Base-by-base conservation (phyloP, 306 rosid genomes). In the Canavalia ensiformis region DNA sequence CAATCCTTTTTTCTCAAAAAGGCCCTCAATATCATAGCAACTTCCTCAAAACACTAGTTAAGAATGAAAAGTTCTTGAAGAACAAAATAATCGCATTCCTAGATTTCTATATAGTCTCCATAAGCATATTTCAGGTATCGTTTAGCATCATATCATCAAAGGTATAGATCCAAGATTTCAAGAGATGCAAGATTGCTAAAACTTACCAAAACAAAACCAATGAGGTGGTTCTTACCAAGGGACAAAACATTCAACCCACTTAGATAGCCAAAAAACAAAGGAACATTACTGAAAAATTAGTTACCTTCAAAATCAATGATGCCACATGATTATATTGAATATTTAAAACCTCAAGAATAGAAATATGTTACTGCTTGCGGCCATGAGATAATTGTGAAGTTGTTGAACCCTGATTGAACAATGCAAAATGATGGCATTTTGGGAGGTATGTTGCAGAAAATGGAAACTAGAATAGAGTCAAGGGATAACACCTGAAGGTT, bases 101-200 rank as follows among this genome's bases (percentile, higher is more conserved):
- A 18, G 25, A 18, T 18, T 18, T 18, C 25, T 18, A 18, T 18
- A 18, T 18, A 18, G 25, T 18, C 25, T 18, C 25, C 25, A 18
- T 18, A 18, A 18, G 25, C 25, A 18, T 18, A 18, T 18, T 18
- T 18, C 25, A 18, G 1, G 42, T n/a, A 33, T 67, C 72, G 35
- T 67, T 52, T 42, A 52, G 72, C 54, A 67, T 25, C 25, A 35
- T 25, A 3, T 52, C 72, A 25, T 67, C 42, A 51, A 67, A 42
- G 41, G n/a, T 67, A 67, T 67, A 67, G 8, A 67, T 52, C 42
- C 72, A 67, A 25, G 0, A 52, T 67, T 42, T 67, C 72, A 67
- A 67, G 72, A 41, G 72, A 67, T 0, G 7, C 54, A 42, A 67
- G 72, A 34, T 45, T 31, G 18, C 72, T 52, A 67, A 67, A 42